Evolutionary conservation across 768 basidiomycete species (phyloP).

Genomic region (Lactarius vividus): DNA sequence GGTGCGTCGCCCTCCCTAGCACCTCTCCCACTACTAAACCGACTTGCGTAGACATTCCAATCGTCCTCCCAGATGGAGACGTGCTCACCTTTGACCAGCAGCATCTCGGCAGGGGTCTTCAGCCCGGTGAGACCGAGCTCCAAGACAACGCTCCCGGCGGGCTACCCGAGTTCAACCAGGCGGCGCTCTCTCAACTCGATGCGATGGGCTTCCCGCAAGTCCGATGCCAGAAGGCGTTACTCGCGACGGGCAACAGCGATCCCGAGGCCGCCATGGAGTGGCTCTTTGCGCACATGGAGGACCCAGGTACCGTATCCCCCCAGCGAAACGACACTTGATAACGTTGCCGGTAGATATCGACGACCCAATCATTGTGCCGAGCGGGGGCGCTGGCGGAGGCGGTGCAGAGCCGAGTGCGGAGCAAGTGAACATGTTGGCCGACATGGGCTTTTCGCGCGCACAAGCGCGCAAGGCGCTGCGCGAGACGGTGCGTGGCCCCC

Average conservation of each 20-base stretch:
- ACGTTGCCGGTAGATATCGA: conserved; percentile 69
- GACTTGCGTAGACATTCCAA: conserved; percentile 69
- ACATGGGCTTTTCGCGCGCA: conserved; percentile 88
- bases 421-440: conserved; percentile 67
- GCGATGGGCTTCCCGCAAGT: conserved; percentile 89
- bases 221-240: conserved; percentile 85
- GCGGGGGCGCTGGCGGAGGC: conserved; percentile 31
- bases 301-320: conserved; percentile 58
- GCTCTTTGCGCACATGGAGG: conserved; percentile 94
- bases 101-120: conserved; percentile 69
- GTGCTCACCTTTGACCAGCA: conserved; percentile 54
- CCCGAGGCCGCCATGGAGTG: conserved; percentile 91
- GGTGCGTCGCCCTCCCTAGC: conserved; percentile 45
- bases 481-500: conserved; percentile 63
- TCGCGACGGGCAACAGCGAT: conserved; percentile 78
- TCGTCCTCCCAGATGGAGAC: conserved; percentile 61
- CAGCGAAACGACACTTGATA: too few species aligned
- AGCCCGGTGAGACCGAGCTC: conserved; percentile 65
- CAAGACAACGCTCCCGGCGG: conserved; percentile 43
- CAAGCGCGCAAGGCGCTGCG: conserved; percentile 86
- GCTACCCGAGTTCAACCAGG: conserved; percentile 68
- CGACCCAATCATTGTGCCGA: conserved; percentile 53
- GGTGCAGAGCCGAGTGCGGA: conserved; percentile 61
- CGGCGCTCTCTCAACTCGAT: conserved; percentile 71
- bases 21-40: conserved; percentile 1